A percentile compares a stretch with the other conserved stretches of the same genome.
Evolutionary conservation across 345 rosid genomes (phyloP).

Genomic region (Sisymbrium irio): DNA sequence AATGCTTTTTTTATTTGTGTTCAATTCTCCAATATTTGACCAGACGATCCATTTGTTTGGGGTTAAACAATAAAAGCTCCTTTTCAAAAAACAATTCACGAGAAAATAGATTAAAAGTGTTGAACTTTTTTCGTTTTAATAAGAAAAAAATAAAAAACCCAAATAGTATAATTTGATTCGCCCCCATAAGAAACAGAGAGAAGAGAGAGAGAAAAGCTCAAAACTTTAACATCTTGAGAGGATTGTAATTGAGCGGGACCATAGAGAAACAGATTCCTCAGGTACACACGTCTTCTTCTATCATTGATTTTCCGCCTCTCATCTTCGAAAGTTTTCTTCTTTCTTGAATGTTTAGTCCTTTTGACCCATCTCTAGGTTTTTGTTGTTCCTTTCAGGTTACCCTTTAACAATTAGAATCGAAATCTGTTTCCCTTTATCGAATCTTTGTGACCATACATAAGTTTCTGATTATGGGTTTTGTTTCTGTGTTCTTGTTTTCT

Average conservation of each 20-base stretch:
- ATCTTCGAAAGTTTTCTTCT: neutral
- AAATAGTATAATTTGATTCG: neutral
- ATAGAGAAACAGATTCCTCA: neutral
- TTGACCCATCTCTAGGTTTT: constrained; percentile 12
- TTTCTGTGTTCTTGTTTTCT: neutral
- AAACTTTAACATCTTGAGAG: neutral
- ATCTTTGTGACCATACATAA: neutral
- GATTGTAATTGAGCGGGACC: constrained; percentile 16
- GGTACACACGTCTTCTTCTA: constrained; percentile 6
- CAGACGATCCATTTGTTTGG: neutral
- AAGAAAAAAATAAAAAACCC: neutral
- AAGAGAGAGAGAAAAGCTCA: neutral
- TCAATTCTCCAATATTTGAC: neutral
- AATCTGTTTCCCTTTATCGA: neutral
- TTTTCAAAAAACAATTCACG: neutral
- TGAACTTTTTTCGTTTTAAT: neutral
- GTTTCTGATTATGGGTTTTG: neutral
- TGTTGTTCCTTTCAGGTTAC: neutral
- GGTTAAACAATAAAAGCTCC: constrained; percentile 1
- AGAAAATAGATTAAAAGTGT: neutral
- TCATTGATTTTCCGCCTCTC: constrained; percentile 5
- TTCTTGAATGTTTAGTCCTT: neutral
- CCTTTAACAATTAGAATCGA: neutral
- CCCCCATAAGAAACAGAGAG: neutral
- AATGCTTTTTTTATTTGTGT: neutral